Evolutionary conservation across 2,329 filamentous ascomycete species (phyloP), one percentile per base, ranked within the genome.

Genomic region (Metarhizium brunneum): DNA sequence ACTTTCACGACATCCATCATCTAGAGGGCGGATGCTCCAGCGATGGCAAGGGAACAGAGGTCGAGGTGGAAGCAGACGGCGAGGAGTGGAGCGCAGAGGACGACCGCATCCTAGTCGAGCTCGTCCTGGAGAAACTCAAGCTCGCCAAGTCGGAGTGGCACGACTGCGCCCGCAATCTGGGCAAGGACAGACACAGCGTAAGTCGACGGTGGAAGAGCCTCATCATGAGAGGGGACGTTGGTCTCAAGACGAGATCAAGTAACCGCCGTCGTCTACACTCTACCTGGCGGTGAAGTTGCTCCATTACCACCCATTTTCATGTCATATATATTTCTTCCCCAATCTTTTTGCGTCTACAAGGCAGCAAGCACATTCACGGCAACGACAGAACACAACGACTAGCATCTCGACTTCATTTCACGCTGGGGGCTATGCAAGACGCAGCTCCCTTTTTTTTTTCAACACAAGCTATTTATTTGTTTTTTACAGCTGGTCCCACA

Each of bases 141-240:
- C 74, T 87, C 25, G 79, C 78, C 61, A 85, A 82, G 68, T 75
- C 77, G 52, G 83, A 87, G 56, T 86, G 83, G 84, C 81, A 85
- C 57, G 83, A 87, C 65, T 86, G 83, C 66, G 84, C 83, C 47
- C 75, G 82, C 57, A 83, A 75, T 60, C 72, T 87, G 7, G 83
- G 84, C 58, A 82, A 79, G 62, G 82, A 85, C 68, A 73, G 80
- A 53, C 72, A 76, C 56, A 80, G 76, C 57, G 73, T 85, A 49
- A 79, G 78, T 47, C 73, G 77, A 52, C 72, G 84, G 62, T 87
- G 84, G 84, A 83, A 80, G 73, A 84, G 77, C 55, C 70, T 87
- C 40, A 77, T 86, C 68, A 68, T 75, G 47, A 74, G 73, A 57
- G 83, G 82, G 54, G 81, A 85, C 32, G 73, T 86, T 25, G 82